phyloP scores from a whole-genome alignment of 257 asterid species.

The Dorcoceras hygrometricum region DNA sequence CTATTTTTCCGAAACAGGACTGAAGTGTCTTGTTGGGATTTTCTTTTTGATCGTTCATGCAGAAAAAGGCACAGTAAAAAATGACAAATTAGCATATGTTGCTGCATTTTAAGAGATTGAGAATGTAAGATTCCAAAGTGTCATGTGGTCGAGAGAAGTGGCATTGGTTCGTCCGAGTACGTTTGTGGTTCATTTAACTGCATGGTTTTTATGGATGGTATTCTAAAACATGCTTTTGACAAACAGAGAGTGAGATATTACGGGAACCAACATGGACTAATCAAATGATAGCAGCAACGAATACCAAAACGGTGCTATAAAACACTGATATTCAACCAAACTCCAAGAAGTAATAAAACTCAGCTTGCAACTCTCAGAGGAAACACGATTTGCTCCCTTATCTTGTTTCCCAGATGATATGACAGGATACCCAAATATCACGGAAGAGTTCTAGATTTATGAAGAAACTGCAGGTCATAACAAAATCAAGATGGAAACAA shows the following conservation, averaged over 20 bases:
- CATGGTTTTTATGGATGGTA: background rate
- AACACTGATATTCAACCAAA: background rate
- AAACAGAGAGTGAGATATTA: background rate
- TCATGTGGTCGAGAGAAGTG: background rate
- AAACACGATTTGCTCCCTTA: constrained; percentile 14
- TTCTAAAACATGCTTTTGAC: too few species aligned
- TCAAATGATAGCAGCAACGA: background rate
- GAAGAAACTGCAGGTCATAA: constrained; percentile 14
- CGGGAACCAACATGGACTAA: background rate
- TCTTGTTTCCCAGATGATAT: constrained; percentile 16
- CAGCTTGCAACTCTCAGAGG: constrained; percentile 3
- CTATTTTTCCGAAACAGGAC: background rate
- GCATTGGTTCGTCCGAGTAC: background rate
- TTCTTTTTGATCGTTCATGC: too few species aligned
- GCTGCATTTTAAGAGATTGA: too few species aligned
- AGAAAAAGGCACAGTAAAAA: too few species aligned
- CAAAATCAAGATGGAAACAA: constrained; percentile 16
- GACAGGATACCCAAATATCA: constrained; percentile 10
- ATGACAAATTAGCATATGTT: too few species aligned
- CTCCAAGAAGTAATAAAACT: background rate
- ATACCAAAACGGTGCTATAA: background rate
- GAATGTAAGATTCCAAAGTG: background rate
- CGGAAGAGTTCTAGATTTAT: constrained; percentile 1
- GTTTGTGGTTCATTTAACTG: background rate
- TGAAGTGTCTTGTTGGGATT: too few species aligned